These are phyloP conservation scores for Apiotrichum domesticum DNA, from an alignment of 1,284 basidiomycete species.

Conservation along the genomic window DNA sequence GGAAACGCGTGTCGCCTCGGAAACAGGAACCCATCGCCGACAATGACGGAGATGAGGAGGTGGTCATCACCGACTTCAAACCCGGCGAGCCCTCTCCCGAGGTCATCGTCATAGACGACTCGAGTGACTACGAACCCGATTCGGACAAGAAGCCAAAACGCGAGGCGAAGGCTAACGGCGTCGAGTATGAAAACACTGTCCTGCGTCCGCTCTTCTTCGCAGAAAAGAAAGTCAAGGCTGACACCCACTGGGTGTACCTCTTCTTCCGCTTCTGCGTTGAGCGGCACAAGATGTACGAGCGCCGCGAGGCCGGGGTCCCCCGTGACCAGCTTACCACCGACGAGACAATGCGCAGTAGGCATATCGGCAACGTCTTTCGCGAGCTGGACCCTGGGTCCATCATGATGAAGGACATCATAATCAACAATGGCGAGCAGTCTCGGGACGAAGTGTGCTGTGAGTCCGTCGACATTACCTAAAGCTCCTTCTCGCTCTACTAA, in stretches of 20 bases:
- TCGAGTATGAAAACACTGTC: too few relatives aligned
- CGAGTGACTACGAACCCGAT: too few relatives aligned
- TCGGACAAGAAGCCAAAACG: too few relatives aligned
- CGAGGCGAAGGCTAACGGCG: too few relatives aligned
- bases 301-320: conserved; percentile 15
- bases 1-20: too few relatives aligned
- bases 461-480: not conserved
- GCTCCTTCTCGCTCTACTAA: not conserved
- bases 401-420: conserved; percentile 14
- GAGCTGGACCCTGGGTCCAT: conserved; percentile 22
- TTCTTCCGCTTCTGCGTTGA: conserved; percentile 36
- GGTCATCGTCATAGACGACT: too few relatives aligned
- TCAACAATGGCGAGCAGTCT: conserved; percentile 23
- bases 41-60: too few relatives aligned
- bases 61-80: too few relatives aligned
- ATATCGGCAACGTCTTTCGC: conserved; percentile 28
- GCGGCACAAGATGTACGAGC: conserved; percentile 25
- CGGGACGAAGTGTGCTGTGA: conserved; percentile 29
- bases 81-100: too few relatives aligned
- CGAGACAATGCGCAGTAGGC: conserved; percentile 21
- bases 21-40: too few relatives aligned
- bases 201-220: too few relatives aligned
- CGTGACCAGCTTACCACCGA: conserved; percentile 20
- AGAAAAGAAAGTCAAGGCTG: too few relatives aligned
- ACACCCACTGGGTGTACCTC: conserved; percentile 21